Base-by-base conservation (phyloP, 2,329 filamentous ascomycete genomes). In the Cercospora nicotianae region DNA sequence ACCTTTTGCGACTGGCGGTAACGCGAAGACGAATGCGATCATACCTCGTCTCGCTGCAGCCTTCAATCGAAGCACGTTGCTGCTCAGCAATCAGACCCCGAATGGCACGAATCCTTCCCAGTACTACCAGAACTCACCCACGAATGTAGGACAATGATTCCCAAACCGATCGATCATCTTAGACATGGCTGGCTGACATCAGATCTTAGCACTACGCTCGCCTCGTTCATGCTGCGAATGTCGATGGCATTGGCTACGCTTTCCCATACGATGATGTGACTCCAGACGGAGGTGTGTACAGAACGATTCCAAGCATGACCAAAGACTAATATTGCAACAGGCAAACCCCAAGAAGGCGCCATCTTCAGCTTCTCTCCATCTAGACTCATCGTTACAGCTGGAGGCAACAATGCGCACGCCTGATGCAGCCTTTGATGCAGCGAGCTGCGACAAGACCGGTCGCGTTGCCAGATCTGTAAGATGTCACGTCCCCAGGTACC, bases 1-100 rank as follows among this genome's bases (percentile, higher is more conserved):
- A 0, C 87, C 88, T 0, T 90, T 90, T 71, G 80, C 82, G 71
- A 74, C 81, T 57, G 74, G 85, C 68, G 73, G 75, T 3, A 81
- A 81, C 59, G 74, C 74, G 4, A 78, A 80, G 65, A 80, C 81
- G 18, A 83, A 83, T 68, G 88, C 89, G 48, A 86, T 94, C 65
- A 89, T 89, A 8, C 90, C 92, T 0, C 85, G 92, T n/a, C 80
- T 95, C 13, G 86, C 90, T 0, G 91, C 92, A 1, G 91, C 90
- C 0, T 87, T 94, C 74, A 93, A 94, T 79, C 85, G 92, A 23
- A 89, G 86, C 36, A 94, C 90, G 10, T 79, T 95, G 68, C 79
- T 91, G 60, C 75, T 79, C 5, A 75, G 78, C 13, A 77, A 77
- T 23, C 72, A 69, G 73, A 69, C 79, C 72, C 75, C 82, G 72